These are phyloP conservation scores for Tremellales sp. DNA, from an alignment of 1,284 basidiomycete genomes.

Conservation along the genomic window DNA sequence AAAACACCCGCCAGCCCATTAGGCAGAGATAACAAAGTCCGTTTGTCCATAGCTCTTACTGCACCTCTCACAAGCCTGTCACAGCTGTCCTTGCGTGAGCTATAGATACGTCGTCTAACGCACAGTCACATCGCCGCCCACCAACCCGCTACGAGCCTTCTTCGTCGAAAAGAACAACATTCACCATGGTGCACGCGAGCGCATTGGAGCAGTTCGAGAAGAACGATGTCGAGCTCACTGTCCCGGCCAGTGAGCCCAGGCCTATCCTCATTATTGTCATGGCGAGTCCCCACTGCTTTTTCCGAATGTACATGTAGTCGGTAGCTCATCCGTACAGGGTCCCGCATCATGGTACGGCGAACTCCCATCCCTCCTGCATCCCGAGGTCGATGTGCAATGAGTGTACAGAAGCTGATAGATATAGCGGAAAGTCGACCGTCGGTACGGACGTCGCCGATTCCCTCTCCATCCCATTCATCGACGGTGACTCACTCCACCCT, in stretches of 20 bases:
- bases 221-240: conserved; percentile 30
- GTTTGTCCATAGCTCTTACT: too few relatives aligned
- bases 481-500: conserved; percentile 88
- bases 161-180: too few relatives aligned
- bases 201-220: conserved; percentile 22
- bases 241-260: conserved; percentile 29
- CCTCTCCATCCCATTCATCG: conserved; percentile 70
- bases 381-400: neutral
- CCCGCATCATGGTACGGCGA: conserved; percentile 16
- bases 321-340: conserved; percentile 12
- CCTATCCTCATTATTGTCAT: conserved; percentile 48
- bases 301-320: conserved; percentile 2
- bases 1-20: too few relatives aligned
- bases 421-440: conserved; percentile 81
- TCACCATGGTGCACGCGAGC: conserved; percentile 8
- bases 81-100: too few relatives aligned
- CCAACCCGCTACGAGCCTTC: neutral
- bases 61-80: too few relatives aligned
- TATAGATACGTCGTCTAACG: too few relatives aligned
- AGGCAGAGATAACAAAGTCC: too few relatives aligned
- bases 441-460: conserved; percentile 61
- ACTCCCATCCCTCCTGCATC: neutral
- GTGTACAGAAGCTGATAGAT: neutral
- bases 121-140: too few relatives aligned
- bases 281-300: conserved; percentile 22